Conservation (phyloP, 2,329 filamentous ascomycete species). For the Diatrype stigma region DNA sequence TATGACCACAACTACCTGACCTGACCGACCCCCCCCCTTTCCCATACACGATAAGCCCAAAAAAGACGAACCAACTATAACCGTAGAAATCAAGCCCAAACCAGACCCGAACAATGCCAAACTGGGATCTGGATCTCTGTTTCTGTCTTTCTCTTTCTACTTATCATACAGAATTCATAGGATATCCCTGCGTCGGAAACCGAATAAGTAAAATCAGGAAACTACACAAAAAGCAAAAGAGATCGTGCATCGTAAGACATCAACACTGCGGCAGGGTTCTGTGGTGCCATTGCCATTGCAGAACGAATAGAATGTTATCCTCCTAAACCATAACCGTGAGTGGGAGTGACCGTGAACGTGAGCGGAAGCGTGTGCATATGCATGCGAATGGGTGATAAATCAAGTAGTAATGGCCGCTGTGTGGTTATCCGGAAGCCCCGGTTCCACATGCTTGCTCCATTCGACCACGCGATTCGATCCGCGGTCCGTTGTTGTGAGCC, state of each 20-base stretch:
- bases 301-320: no score
- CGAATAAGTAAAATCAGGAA: no score
- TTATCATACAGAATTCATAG: background rate
- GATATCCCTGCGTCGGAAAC: no score
- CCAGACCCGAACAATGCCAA: background rate
- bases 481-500: slow-evolving; percentile 26
- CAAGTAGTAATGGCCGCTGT: background rate
- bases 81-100: no score
- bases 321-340: no score
- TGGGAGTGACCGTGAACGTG: no score
- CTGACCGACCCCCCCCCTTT: no score
- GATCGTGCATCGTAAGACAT: background rate
- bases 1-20: background rate
- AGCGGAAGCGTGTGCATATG: no score
- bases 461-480: slow-evolving; percentile 29
- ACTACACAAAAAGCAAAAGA: background rate
- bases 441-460: slow-evolving; percentile 26
- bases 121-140: background rate
- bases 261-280: background rate
- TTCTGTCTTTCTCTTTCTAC: no score
- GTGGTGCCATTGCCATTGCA: background rate
- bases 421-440: slow-evolving; percentile 4
- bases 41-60: no score
- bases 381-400: no score
- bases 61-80: no score